Base-by-base conservation (phyloP, 306 rosid species). In the Dryas drummondii region DNA sequence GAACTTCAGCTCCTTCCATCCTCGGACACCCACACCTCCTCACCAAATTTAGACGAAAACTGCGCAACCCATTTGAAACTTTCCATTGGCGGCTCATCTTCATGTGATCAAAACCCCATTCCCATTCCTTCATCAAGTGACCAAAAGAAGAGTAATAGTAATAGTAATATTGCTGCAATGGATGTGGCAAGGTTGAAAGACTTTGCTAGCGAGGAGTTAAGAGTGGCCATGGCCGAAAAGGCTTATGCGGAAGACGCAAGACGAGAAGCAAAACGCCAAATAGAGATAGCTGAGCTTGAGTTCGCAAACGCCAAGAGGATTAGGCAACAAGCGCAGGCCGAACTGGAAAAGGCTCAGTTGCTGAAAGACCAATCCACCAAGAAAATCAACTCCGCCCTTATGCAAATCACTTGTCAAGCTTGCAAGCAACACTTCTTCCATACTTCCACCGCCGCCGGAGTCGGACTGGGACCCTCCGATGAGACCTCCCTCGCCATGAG, bases 331-430 rank as follows among this genome's bases (percentile, higher is more conserved):
- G 98, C 98, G 5, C 93, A 86, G 61, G 88, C 81, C 4, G 98
- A 92, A 53, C 82, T 94, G 15, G 90, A 83, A 59, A 94, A 85
- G 32, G 97, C 97, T 22, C 88, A 82, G 80, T 78, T 75, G 46
- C 81, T 94, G 79, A 94, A 89, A 82, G 91, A 90, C 66, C 91
- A 92, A 67, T 91, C 99, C 7, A 86, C 72, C 9, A 88, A 85
- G 87, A 90, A 85, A 76, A 83, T 86, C 54, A 90, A 83, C 74
- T 87, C 91, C 22, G 90, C 96, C 27, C 78, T 92, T 19, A 42
- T 89, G 86, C 93, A 94, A 66, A 86, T 92, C 80, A 94, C 99
- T 16, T 94, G 99, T 44, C 97, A 89, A 10, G 82, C 90, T 60
- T 94, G 99, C 62, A 91, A 87, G 66, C 91, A 87, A 57, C 88